Evolutionary conservation across 257 asterid species (phyloP).

Genomic region (Agastache rugosa): DNA sequence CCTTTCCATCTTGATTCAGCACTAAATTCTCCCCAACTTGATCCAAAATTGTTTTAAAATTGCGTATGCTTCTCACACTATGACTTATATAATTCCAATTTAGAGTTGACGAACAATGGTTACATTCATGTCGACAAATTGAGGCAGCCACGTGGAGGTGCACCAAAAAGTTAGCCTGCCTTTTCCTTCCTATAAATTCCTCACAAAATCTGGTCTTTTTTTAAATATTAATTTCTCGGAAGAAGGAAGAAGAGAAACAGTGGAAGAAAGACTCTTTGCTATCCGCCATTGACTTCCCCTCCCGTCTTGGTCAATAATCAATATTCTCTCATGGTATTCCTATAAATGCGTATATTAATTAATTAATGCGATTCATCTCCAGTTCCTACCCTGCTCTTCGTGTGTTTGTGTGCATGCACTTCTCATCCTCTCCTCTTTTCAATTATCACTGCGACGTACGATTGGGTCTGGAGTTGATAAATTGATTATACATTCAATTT

Average conservation of each 20-base stretch:
- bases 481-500: too few relatives aligned
- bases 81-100: slow-evolving; percentile 19
- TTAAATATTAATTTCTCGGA: slow-evolving; percentile 7
- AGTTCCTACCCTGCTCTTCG: background rate
- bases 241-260: background rate
- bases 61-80: slow-evolving; percentile 37
- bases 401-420: background rate
- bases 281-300: slow-evolving; percentile 22
- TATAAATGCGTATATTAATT: background rate
- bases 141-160: slow-evolving; percentile 30
- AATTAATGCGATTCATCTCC: background rate
- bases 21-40: slow-evolving; percentile 32
- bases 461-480: background rate
- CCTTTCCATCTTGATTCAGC: slow-evolving; percentile 33
- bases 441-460: background rate
- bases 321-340: slow-evolving; percentile 12
- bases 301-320: slow-evolving; percentile 29
- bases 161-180: slow-evolving; percentile 22
- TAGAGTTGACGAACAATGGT: slow-evolving; percentile 30
- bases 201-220: background rate
- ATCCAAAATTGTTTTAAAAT: slow-evolving; percentile 26
- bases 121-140: background rate
- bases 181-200: slow-evolving; percentile 34
- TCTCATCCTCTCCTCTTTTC: background rate
- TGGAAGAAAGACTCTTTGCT: background rate